Evolutionary conservation across 139 green algal species (phyloP), one percentile per base, ranked within the genome.

Genomic region (Coelastrella sp.): DNA sequence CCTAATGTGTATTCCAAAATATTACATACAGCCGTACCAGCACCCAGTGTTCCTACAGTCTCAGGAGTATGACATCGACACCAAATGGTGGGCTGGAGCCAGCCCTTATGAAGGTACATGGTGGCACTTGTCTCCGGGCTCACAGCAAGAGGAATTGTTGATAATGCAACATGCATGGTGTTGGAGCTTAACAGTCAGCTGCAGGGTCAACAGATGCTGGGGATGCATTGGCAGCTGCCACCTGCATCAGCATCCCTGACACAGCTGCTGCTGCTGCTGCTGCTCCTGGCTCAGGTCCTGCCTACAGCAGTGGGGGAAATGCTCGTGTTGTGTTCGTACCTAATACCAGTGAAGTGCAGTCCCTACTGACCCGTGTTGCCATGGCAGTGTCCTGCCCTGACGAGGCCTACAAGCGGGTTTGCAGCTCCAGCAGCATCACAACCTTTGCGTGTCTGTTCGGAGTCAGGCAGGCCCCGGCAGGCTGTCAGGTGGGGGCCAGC

Each of bases 1-100:
- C 35, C 78, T 92, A 20, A 97, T 96, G 94, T 96, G 93, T 78
- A 91, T 97, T 12, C 95, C 95, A 35, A 96, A 96, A 89, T 93
- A 97, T 86, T 97, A 96, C 92, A 90, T 97, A 24, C 89, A 94
- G 72, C 94, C 94, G 1, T 91, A 87, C 59, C 19, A 82, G 49
- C 88, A 91, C 59, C 88, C 88, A 7, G 20, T 78, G 0, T 88
- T 79, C 68, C 14, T 91, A 35, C 68, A 83, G 58, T 60, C 56
- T 6, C 68, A 84, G 24, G 68, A 79, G n/a, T 84, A 79, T 65
- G 89, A 89, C 73, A 20, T 92, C 0, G 89, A 92, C 72, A 78
- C 68, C 11, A 82, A 68, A 22, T 93, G 84, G 57, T 92, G 91
- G 74, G 91, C 89, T 20, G 91, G 94, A 75, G 91, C 92, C 0